Base-by-base conservation (phyloP, 2,329 filamentous ascomycete species). In the Aspergillus ochraceus region DNA sequence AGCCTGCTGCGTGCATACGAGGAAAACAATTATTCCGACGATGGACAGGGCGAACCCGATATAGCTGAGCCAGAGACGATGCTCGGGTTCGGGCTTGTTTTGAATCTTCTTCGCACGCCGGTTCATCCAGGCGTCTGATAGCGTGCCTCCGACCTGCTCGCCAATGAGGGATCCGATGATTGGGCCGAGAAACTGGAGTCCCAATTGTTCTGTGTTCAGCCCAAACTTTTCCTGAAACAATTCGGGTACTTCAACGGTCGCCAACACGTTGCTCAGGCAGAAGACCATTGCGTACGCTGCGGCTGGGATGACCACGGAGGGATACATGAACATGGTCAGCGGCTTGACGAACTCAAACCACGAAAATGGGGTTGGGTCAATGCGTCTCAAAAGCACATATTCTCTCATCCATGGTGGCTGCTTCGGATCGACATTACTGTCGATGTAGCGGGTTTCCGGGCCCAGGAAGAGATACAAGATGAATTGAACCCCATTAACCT, bases 161-260 rank as follows among this genome's bases (percentile, higher is more conserved):
- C 86, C 86, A 5, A 87, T 76, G 6, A 87, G 68, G 0, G 81
- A 83, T 5, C 86, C 86, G 36, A 88, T 78, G 54, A 88, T 85
- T 20, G 86, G 73, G 12, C 81, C 81, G 3, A 47, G 70, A 68
- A 85, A 86, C 61, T 88, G 85, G 4, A 88, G 76, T 0, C 86
- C 86, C 12, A 87, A 75, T 61, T 87, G 81, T 70, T 88, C 80
- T 0, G 83, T 69, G 68, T 86, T 84, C 73, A 88, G 80, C 3
- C 77, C 79, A 58, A 86, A 89, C 62, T 83, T 83, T 46, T 78
- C 71, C 5, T 80, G 76, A 66, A 86, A 84, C 4, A 88, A 75
- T 56, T 86, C 81, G 0, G 86, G 86, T 12, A 88, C 83, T 67
- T 88, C 85, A 32, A 88, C 81, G 0, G 84, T 84, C 51, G 82